Conservation (phyloP, 192 early-diverging fungal genomes). For the Coemansia asiatica region DNA sequence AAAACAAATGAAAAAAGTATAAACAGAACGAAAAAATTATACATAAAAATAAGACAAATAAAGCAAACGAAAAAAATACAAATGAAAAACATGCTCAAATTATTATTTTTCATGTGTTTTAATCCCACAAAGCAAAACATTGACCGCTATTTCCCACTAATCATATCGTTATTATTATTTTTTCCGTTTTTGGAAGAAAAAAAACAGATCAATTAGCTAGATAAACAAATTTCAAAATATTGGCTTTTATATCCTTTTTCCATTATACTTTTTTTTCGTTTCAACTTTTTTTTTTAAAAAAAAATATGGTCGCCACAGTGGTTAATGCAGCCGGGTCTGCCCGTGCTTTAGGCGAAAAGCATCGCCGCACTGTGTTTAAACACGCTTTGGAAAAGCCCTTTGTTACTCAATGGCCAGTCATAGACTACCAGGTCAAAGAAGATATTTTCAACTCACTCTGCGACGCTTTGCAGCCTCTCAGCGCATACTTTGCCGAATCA, state of each 20-base stretch:
- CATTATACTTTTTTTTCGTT: background rate
- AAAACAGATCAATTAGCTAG: background rate
- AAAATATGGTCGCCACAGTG: background rate
- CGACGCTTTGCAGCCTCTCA: constrained; percentile 25
- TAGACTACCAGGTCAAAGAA: constrained; percentile 7
- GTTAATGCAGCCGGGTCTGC: constrained; percentile 3
- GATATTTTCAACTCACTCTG: constrained; percentile 28
- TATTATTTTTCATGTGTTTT: background rate
- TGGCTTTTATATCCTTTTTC: background rate
- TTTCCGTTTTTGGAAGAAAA: background rate
- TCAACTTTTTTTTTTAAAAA: background rate
- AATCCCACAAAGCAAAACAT: background rate
- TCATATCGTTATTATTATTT: background rate
- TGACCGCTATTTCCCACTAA: background rate
- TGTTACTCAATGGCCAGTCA: constrained; percentile 35
- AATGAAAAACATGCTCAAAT: background rate
- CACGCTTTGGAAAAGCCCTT: constrained; percentile 47
- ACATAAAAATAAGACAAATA: background rate
- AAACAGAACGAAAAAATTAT: no score
- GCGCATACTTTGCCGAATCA: constrained; percentile 28
- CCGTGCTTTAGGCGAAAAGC: constrained; percentile 22
- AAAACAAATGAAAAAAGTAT: background rate
- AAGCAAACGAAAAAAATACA: background rate
- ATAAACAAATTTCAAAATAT: background rate
- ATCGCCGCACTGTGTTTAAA: constrained; percentile 42